A percentile compares a stretch with the other conserved stretches of the same genome.
Evolutionary conservation across 106 monocot genomes (phyloP).

Genomic region (Posidonia australis): DNA sequence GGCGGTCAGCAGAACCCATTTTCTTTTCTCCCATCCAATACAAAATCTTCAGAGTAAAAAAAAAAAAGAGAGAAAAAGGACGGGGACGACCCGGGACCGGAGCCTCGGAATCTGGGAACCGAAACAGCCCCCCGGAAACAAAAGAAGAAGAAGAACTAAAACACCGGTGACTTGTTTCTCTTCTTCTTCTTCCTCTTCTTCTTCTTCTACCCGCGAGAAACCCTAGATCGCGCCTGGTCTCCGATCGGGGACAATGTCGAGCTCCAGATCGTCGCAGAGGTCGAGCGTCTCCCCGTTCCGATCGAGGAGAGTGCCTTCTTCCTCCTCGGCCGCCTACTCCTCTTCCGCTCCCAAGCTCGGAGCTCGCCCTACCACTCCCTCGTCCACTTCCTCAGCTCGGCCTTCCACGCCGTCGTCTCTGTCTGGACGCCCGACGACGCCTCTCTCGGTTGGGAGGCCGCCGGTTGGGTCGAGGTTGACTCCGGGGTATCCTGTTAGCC

Average conservation of each 20-base stretch:
- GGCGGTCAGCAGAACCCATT: too few species aligned
- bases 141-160: too few species aligned
- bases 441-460: background rate
- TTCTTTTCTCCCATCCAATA: too few species aligned
- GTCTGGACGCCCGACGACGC: constrained; percentile 28
- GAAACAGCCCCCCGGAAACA: too few species aligned
- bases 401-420: constrained; percentile 24
- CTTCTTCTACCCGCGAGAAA: background rate
- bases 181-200: background rate
- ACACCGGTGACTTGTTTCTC: background rate
- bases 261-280: constrained; percentile 26
- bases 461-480: constrained; percentile 10
- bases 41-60: too few species aligned
- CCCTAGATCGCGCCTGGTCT: background rate
- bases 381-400: constrained; percentile 18
- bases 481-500: constrained; percentile 7
- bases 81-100: too few species aligned
- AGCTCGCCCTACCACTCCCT: constrained; percentile 37
- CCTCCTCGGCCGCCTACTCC: constrained; percentile 13
- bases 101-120: background rate
- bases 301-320: constrained; percentile 26
- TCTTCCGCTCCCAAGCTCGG: constrained; percentile 16
- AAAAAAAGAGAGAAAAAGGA: too few species aligned
- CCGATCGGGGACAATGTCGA: constrained; percentile 15
- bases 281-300: constrained; percentile 93